Evolutionary conservation across 78 protist genomes (phyloP).

Genomic region (Planoprotostelium fungivorum): DNA sequence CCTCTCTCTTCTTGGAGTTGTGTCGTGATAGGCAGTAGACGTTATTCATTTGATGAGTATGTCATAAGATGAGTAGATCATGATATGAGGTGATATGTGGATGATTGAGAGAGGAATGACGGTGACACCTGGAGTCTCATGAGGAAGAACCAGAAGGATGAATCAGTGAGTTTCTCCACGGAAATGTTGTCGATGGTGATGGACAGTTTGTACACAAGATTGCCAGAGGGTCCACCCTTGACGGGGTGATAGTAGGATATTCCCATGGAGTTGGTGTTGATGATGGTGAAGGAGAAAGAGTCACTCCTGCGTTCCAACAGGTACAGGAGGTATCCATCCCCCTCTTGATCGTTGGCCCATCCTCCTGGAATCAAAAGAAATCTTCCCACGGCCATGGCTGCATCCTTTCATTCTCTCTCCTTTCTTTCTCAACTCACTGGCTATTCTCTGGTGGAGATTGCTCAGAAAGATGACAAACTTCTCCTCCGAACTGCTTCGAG

Average conservation of each 20-base stretch:
- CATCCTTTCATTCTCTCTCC: neutral
- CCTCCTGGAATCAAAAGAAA: neutral
- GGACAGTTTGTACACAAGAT: neutral
- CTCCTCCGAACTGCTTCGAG: neutral
- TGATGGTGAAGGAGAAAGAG: neutral
- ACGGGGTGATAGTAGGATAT: neutral
- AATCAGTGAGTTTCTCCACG: neutral
- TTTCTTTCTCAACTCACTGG: neutral
- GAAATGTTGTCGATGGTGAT: neutral
- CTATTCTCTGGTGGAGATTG: neutral
- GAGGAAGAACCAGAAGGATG: slow-evolving; percentile 3
- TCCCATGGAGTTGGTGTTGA: neutral
- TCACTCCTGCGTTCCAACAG: neutral
- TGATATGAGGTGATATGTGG: too few relatives aligned
- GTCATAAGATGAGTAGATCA: too few relatives aligned
- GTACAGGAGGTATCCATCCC: neutral
- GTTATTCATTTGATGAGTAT: too few relatives aligned
- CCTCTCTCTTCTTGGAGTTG: too few relatives aligned
- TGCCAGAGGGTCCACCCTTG: neutral
- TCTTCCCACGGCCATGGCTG: neutral
- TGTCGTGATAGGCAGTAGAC: too few relatives aligned
- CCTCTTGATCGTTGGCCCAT: neutral
- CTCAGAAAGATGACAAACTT: neutral
- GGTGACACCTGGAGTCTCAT: neutral
- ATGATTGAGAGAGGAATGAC: too few relatives aligned